Conservation (phyloP, 2,329 filamentous ascomycete species). For the Botrytis medusae region DNA sequence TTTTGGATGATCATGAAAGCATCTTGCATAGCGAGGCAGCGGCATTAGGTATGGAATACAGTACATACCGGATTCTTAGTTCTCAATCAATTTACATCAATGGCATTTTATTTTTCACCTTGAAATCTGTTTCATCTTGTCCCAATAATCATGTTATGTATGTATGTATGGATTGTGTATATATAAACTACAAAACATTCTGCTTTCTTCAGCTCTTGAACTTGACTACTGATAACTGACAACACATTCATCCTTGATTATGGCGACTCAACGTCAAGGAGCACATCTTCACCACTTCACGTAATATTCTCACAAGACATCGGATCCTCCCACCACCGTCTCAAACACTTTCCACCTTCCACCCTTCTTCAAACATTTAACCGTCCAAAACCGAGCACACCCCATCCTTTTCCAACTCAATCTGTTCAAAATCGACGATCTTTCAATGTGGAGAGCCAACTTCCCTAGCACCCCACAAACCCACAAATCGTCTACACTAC, state of each 20-base stretch:
- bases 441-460: not conserved
- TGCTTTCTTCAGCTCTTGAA: not conserved
- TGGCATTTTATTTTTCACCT: not conserved
- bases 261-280: too few species aligned
- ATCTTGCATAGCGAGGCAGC: slow-evolving; percentile 3
- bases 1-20: slow-evolving; percentile 17
- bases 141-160: not conserved
- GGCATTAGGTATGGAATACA: slow-evolving; percentile 7
- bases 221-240: not conserved
- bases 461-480: slow-evolving; percentile 7
- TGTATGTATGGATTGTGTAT: not conserved
- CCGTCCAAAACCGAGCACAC: not conserved
- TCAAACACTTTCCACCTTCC: not conserved
- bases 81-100: not conserved
- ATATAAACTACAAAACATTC: not conserved
- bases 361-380: not conserved
- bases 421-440: not conserved
- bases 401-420: not conserved
- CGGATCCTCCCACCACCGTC: not conserved
- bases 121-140: not conserved
- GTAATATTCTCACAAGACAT: not conserved
- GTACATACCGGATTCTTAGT: not conserved
- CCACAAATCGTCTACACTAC: not conserved
- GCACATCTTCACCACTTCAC: not conserved
- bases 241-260: not conserved